Evolutionary conservation across 768 basidiomycete species (phyloP).

Genomic region (Chalciporus sphaerocephalus): DNA sequence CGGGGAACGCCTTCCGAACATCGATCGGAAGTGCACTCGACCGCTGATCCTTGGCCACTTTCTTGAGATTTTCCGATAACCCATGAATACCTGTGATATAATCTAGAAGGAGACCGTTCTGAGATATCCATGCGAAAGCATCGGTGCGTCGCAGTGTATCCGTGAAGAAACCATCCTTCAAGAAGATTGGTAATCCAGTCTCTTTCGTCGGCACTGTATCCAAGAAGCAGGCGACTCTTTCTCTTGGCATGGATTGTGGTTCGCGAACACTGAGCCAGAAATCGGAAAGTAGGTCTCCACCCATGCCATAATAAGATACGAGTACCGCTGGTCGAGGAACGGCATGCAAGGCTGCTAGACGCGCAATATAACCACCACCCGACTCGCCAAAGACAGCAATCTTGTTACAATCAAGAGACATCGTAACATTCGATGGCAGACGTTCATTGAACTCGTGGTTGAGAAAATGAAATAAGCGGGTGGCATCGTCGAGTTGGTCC

Average conservation of each 20-base stretch:
- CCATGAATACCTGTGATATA: constrained; percentile 1
- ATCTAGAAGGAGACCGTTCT: not conserved
- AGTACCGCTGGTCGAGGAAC: constrained; percentile 1
- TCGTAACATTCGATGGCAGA: not conserved
- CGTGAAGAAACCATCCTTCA: constrained; percentile 1
- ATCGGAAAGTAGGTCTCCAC: constrained; percentile 3
- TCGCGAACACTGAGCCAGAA: constrained; percentile 1
- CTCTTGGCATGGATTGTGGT: not conserved
- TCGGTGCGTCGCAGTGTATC: not conserved
- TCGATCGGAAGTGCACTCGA: not conserved
- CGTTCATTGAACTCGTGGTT: not conserved
- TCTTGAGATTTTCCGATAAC: not conserved
- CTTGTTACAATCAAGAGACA: not conserved
- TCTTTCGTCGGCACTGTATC: not conserved
- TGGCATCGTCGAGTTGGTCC: constrained; percentile 3
- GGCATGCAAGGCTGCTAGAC: not conserved
- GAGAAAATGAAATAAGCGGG: constrained; percentile 3
- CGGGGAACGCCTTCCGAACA: not conserved
- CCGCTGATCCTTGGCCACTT: not conserved
- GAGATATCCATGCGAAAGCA: constrained; percentile 2
- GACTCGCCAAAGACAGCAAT: constrained; percentile 2
- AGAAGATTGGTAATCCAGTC: constrained; percentile 1
- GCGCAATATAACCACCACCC: constrained; percentile 2
- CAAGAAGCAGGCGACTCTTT: not conserved
- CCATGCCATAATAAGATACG: constrained; percentile 4